These are phyloP conservation scores for Hygrophorus russula DNA, from an alignment of 768 basidiomycete genomes.

Conservation along the genomic window DNA sequence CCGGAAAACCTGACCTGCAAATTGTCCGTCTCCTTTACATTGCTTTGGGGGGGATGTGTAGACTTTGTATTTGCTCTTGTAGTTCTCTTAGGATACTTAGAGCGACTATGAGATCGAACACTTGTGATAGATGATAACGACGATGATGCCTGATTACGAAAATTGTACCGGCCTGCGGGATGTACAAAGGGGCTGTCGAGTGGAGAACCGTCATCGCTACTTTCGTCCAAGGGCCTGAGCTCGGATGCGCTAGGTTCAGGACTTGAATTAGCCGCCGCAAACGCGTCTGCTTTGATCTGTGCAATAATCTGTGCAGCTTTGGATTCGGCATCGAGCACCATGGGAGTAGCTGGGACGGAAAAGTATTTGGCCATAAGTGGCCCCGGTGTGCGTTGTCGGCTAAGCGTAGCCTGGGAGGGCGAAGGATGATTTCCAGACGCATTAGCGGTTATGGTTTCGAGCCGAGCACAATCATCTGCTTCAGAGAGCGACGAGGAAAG, in stretches of 20 bases:
- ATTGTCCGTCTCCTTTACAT: conserved; percentile 7
- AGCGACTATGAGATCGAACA: no score
- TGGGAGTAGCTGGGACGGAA: conserved; percentile 14
- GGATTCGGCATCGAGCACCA: conserved; percentile 22
- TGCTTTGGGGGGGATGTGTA: background rate
- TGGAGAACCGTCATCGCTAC: conserved; percentile 32
- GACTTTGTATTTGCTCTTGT: background rate
- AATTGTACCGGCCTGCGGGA: conserved; percentile 3
- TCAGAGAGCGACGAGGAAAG: conserved; percentile 2
- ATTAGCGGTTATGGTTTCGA: background rate
- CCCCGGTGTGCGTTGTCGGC: conserved; percentile 6
- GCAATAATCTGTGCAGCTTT: conserved; percentile 53
- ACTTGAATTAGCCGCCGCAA: conserved; percentile 32
- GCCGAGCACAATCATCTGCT: background rate
- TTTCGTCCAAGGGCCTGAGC: conserved; percentile 35
- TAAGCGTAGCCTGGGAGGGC: conserved; percentile 5
- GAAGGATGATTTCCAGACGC: background rate
- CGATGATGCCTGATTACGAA: no score
- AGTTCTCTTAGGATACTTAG: background rate
- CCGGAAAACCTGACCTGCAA: conserved; percentile 8
- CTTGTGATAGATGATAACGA: no score
- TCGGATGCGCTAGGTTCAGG: conserved; percentile 30
- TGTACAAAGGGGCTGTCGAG: conserved; percentile 1
- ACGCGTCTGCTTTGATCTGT: conserved; percentile 52
- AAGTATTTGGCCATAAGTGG: no score